Percentiles rank a stretch among this genome's conserved stretches.
Evolutionary conservation across 2,329 filamentous ascomycete species (phyloP).

Genomic region (Xylariaceae sp.): DNA sequence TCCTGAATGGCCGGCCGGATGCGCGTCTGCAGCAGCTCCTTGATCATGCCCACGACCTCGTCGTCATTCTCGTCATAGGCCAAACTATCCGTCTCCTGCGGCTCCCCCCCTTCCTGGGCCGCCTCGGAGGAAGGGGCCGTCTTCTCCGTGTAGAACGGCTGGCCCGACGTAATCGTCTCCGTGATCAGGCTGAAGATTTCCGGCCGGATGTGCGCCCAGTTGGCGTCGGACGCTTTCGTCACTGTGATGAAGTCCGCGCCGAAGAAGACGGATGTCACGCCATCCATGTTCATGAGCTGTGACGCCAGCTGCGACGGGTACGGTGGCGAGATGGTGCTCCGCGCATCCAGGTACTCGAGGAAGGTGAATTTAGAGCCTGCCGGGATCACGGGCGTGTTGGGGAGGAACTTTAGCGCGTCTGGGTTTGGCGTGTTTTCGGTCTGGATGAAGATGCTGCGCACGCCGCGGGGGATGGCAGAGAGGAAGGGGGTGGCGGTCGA

Average conservation of each 20-base stretch:
- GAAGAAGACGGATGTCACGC: slow-evolving; percentile 92
- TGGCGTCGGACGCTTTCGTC: slow-evolving; percentile 79
- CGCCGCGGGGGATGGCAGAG: slow-evolving; percentile 31
- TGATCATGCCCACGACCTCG: slow-evolving; percentile 97
- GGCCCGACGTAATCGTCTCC: slow-evolving; percentile 79
- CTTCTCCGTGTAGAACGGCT: slow-evolving; percentile 69
- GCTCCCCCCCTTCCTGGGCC: slow-evolving; percentile 38
- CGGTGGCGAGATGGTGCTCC: slow-evolving; percentile 80
- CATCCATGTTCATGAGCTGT: slow-evolving; percentile 86
- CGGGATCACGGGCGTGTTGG: slow-evolving; percentile 81
- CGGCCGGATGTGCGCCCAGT: slow-evolving; percentile 92
- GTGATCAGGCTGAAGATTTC: slow-evolving; percentile 95
- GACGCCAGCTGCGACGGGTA: slow-evolving; percentile 88
- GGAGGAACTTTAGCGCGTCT: slow-evolving; percentile 95
- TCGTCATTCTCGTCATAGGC: slow-evolving; percentile 85
- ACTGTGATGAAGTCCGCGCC: slow-evolving; percentile 95
- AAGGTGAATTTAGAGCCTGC: slow-evolving; percentile 67
- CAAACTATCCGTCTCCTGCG: slow-evolving; percentile 60
- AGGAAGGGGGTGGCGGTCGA: neutral
- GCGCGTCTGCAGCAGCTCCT: slow-evolving; percentile 90
- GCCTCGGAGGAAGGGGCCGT: slow-evolving; percentile 39
- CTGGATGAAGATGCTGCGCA: slow-evolving; percentile 91
- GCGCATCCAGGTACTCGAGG: slow-evolving; percentile 86
- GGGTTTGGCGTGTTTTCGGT: slow-evolving; percentile 90
- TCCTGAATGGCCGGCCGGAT: slow-evolving; percentile 96